Conservation (phyloP, 768 basidiomycete species). For the Albatrellus ellisii region DNA sequence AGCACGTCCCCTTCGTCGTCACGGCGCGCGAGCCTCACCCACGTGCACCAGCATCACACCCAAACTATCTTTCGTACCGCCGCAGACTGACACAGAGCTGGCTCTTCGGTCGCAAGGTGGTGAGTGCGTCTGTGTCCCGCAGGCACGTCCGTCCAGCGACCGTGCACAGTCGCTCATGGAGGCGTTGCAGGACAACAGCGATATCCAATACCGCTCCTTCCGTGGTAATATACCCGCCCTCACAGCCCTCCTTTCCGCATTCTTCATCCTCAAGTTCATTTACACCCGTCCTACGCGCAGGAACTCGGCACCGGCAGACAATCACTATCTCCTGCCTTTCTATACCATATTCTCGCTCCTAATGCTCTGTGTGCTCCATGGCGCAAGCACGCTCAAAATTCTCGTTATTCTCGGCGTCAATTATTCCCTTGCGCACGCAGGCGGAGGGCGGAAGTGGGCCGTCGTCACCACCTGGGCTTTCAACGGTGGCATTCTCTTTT, state of each 20-base stretch:
- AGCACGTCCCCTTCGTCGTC: constrained; percentile 21
- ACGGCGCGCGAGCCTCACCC: constrained; percentile 2
- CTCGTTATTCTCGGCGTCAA: constrained; percentile 56
- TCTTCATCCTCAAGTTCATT: constrained; percentile 42
- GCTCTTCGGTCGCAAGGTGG: constrained; percentile 69
- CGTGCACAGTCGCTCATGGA: no score
- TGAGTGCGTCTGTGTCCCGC: constrained; percentile 19
- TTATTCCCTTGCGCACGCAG: constrained; percentile 43
- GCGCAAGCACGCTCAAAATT: constrained; percentile 69
- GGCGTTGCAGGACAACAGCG: constrained; percentile 73
- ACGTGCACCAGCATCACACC: constrained; percentile 43
- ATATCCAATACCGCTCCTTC: constrained; percentile 83
- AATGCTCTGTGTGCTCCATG: constrained; percentile 69
- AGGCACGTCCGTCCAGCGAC: no score
- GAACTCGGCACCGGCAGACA: constrained; percentile 16
- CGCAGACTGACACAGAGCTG: constrained; percentile 57
- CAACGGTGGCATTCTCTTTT: constrained; percentile 61
- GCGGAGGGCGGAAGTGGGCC: constrained; percentile 28
- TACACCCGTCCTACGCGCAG: constrained; percentile 23
- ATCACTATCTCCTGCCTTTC: constrained; percentile 37
- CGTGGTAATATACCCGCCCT: constrained; percentile 67
- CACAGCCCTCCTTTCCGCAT: constrained; percentile 32
- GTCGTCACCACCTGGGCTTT: constrained; percentile 63
- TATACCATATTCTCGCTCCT: constrained; percentile 45
- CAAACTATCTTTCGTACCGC: constrained; percentile 56